Conservation (phyloP, 1,284 basidiomycete species). For the Microbotryum lychnidis-dioicae region DNA sequence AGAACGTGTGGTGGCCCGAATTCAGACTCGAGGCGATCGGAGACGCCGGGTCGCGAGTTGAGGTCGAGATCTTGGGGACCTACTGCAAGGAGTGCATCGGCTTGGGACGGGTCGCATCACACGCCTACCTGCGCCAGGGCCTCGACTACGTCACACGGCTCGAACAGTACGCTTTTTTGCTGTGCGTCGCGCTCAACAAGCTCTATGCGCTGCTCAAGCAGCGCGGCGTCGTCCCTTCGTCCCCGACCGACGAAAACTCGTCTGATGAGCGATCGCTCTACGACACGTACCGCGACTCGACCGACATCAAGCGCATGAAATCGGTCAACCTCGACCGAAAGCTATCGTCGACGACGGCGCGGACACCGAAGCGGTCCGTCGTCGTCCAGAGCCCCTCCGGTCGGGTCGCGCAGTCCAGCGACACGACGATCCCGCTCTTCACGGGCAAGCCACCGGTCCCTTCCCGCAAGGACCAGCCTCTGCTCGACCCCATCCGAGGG, state of each 20-base stretch:
- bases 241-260: constrained; percentile 51
- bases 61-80: constrained; percentile 41
- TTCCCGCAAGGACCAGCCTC: constrained; percentile 30
- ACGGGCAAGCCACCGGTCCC: constrained; percentile 29
- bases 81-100: constrained; percentile 66
- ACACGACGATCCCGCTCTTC: constrained; percentile 40
- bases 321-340: constrained; percentile 86
- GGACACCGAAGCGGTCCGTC: constrained; percentile 84
- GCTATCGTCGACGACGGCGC: constrained; percentile 75
- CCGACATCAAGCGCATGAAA: constrained; percentile 90
- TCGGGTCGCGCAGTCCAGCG: constrained; percentile 62
- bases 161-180: constrained; percentile 94
- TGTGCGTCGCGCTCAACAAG: constrained; percentile 89
- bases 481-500: constrained; percentile 28
- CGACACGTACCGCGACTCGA: constrained; percentile 66
- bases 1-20: constrained; percentile 8
- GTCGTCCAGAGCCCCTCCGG: constrained; percentile 94
- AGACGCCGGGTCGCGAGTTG: constrained; percentile 30
- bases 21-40: constrained; percentile 18
- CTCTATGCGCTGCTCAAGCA: constrained; percentile 85
- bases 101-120: constrained; percentile 5
- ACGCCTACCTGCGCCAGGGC: constrained; percentile 44
- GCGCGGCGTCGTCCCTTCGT: constrained; percentile 76
- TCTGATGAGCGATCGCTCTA: constrained; percentile 35
- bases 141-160: constrained; percentile 87